Evolutionary conservation across 345 rosid species (phyloP).

Genomic region (Ailanthus altissimus): DNA sequence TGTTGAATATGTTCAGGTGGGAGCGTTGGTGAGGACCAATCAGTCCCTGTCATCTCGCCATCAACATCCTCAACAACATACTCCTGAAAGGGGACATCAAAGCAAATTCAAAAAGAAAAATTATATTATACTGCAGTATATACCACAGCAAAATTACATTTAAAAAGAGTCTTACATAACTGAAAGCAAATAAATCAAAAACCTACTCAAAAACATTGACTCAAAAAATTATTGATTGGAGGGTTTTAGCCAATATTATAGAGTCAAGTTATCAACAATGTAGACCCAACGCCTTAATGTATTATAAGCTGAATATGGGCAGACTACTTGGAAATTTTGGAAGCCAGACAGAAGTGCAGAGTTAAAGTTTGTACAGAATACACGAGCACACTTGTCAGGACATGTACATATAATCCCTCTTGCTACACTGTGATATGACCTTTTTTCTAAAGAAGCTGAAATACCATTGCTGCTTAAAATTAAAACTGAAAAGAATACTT

Average conservation of each 20-base stretch:
- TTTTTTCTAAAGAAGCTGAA: neutral
- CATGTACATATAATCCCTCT: neutral
- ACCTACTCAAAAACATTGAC: neutral
- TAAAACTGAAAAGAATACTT: neutral
- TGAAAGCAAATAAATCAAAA: neutral
- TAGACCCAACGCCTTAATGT: neutral
- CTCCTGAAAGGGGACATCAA: constrained; percentile 49
- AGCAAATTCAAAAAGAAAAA: constrained; percentile 3
- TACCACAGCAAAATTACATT: neutral
- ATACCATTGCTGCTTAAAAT: neutral
- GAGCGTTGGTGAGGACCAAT: constrained; percentile 88
- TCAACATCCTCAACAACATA: constrained; percentile 99
- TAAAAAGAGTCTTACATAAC: neutral
- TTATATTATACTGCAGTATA: neutral
- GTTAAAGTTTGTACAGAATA: neutral
- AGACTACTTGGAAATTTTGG: neutral
- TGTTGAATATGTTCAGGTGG: constrained; percentile 91
- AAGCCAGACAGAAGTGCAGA: neutral
- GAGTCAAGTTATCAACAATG: neutral
- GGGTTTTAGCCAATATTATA: neutral
- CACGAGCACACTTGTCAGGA: neutral
- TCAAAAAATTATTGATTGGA: neutral
- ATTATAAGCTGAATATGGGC: neutral
- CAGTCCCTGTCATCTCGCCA: constrained; percentile 78
- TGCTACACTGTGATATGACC: neutral